These are phyloP conservation scores for Novymonas esmeraldas DNA, from an alignment of 208 protist species.

Conservation along the genomic window DNA sequence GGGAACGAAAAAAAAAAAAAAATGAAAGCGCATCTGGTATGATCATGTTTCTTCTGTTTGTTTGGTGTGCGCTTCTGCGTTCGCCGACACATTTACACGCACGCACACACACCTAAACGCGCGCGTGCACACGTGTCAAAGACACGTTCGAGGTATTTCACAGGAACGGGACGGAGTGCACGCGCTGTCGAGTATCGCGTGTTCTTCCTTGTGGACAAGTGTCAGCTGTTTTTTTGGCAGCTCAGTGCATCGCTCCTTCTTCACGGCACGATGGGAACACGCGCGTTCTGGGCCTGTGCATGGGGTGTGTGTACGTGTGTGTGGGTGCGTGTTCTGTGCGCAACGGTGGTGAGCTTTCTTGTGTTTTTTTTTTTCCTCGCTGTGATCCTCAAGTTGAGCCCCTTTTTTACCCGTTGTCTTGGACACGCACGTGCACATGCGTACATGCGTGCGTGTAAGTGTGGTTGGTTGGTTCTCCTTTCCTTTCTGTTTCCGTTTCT, in stretches of 20 bases:
- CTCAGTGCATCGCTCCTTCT: constrained; percentile 1
- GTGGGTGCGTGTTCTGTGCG: no score
- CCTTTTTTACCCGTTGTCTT: no score
- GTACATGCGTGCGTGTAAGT: neutral
- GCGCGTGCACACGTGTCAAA: neutral
- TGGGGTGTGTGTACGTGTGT: no score
- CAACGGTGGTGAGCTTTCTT: no score
- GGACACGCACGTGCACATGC: no score
- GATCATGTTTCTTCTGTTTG: neutral
- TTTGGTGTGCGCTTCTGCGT: neutral
- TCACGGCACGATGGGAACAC: neutral
- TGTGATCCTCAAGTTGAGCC: no score
- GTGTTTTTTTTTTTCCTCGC: no score
- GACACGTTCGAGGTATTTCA: no score
- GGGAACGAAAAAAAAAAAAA: neutral
- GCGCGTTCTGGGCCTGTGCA: no score
- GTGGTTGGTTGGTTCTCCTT: neutral
- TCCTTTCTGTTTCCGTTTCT: neutral
- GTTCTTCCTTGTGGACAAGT: neutral
- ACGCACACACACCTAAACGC: neutral
- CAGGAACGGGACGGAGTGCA: no score
- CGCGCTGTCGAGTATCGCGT: constrained; percentile 4
- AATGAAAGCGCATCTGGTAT: neutral
- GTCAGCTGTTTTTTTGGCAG: constrained; percentile 3
- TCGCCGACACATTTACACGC: neutral